Conservation (phyloP, 73 alveolate species). For the Paraurostyla sp. region DNA sequence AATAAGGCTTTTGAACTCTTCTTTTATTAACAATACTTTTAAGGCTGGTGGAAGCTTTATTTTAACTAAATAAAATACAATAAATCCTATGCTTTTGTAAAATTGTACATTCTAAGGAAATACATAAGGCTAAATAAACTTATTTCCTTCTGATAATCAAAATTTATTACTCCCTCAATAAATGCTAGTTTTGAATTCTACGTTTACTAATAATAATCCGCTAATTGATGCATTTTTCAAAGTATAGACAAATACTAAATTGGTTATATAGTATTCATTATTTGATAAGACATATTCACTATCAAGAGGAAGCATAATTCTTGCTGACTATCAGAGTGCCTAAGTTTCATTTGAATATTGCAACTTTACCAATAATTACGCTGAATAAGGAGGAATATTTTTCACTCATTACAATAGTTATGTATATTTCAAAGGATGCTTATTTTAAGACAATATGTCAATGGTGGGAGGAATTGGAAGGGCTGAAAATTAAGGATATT, state of each 20-base stretch:
- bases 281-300: neutral
- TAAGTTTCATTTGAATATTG: neutral
- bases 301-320: slow-evolving; percentile 37
- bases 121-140: neutral
- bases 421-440: neutral
- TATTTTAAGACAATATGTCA: neutral
- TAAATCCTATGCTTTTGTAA: neutral
- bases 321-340: neutral
- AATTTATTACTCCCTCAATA: neutral
- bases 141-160: neutral
- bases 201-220: neutral
- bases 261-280: neutral
- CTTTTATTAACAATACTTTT: neutral
- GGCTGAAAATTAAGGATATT: neutral
- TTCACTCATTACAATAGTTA: slow-evolving; percentile 19
- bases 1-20: neutral
- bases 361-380: neutral
- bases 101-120: neutral
- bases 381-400: slow-evolving; percentile 7
- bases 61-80: neutral
- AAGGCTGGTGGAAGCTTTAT: slow-evolving; percentile 1
- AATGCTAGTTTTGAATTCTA: neutral
- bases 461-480: neutral
- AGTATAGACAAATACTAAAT: neutral
- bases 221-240: neutral